Base-by-base conservation (phyloP, 805 yeast genomes). In the Yarrowia sp. region DNA sequence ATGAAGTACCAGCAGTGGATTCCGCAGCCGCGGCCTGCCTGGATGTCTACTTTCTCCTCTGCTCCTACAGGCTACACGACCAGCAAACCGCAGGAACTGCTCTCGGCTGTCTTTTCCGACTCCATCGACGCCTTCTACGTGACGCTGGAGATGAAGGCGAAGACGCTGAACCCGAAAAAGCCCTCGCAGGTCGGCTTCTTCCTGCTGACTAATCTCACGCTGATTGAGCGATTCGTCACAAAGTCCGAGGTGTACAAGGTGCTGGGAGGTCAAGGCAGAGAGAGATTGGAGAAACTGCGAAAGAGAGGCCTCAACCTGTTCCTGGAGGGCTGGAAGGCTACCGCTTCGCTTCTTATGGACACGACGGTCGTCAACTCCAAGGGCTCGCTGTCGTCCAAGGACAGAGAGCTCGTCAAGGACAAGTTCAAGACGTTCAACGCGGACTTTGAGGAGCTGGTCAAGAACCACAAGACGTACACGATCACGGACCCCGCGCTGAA, bases 351-450 rank as follows among this genome's bases (percentile, higher is more conserved):
- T 59, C 78, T 93, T 53, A 85, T 93, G 80, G 96, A 88, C 68
- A 87, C 87, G 67, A 87, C 96, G 1, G 84, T 87, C 13, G 84
- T 84, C 29, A 80, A 82, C 41, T 79, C 84, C 22, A 78, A 78
- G 60, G 47, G 80, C 76, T 66, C 71, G 39, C 65, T 76, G 65
- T 76, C 83, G 46, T 83, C 84, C n/a, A 87, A 88, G 66, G 96
- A 90, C 66, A 83, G 84, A 65, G 97, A 90, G 61, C 82, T 79
- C 55, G 83, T 90, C 62, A 94, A 93, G 69, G 97, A 94, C 64
- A 84, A 89, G 69, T 90, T 90, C 75, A 83, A 82, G 66, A 85
- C 81, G 63, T 94, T 93, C 76, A 93, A 92, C 71, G 83, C 82
- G 27, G 86, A 86, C 44, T 88, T 94, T 70, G 98, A 94, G 61